Conservation (phyloP, 2,329 filamentous ascomycete genomes). For the Hypoxylon sp. region DNA sequence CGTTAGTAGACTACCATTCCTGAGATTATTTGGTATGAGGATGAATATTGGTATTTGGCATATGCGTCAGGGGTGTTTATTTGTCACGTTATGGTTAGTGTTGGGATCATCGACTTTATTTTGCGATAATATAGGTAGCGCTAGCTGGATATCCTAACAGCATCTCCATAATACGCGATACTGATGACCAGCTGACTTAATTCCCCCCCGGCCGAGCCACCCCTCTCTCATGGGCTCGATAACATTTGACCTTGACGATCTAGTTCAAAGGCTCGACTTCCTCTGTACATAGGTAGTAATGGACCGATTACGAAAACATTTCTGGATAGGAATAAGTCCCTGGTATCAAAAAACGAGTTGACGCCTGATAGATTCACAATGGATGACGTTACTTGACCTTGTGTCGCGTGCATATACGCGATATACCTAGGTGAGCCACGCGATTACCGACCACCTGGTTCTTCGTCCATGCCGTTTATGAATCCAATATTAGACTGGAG, state of each 20-base stretch:
- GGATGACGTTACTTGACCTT: background rate
- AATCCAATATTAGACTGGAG: background rate
- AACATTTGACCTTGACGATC: constrained; percentile 6
- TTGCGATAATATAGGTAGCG: constrained; percentile 15
- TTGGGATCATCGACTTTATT: constrained; percentile 20
- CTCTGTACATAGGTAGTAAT: background rate
- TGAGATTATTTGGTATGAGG: constrained; percentile 15
- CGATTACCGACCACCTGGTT: constrained; percentile 11
- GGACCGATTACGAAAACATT: background rate
- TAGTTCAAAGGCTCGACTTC: background rate
- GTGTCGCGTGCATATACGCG: background rate
- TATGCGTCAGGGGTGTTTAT: constrained; percentile 10
- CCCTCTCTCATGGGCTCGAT: background rate
- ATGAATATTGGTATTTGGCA: constrained; percentile 7
- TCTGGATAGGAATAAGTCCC: background rate
- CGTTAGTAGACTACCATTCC: constrained; percentile 10
- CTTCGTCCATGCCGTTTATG: background rate
- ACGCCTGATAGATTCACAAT: no score
- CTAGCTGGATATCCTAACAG: constrained; percentile 11
- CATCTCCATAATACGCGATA: constrained; percentile 26
- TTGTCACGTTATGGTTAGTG: constrained; percentile 11
- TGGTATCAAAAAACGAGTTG: no score
- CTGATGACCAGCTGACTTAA: constrained; percentile 16
- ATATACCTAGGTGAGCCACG: background rate
- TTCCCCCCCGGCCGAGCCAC: constrained; percentile 5